Conservation (phyloP, 768 basidiomycete genomes). For the Lentinula sp. region DNA sequence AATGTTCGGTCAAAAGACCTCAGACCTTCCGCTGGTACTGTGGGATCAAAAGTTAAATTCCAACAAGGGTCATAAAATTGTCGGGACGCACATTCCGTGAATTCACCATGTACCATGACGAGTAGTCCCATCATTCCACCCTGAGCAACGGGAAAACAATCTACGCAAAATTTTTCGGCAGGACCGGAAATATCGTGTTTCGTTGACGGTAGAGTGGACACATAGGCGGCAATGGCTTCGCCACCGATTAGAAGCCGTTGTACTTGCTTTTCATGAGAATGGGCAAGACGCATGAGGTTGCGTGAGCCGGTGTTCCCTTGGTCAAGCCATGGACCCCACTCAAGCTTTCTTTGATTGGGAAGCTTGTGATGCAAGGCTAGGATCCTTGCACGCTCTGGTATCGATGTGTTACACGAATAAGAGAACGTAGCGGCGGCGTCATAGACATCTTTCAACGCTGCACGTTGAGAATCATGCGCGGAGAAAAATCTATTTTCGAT, state of each 20-base stretch:
- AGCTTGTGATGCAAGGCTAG: slow-evolving; percentile 64
- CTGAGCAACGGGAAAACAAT: slow-evolving; percentile 73
- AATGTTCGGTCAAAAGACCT: slow-evolving; percentile 94
- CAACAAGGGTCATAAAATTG: neutral
- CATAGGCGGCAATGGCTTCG: slow-evolving; percentile 53
- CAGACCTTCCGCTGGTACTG: slow-evolving; percentile 69
- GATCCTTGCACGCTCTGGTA: slow-evolving; percentile 72
- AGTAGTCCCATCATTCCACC: slow-evolving; percentile 60
- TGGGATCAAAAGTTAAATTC: neutral
- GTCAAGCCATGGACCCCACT: slow-evolving; percentile 68
- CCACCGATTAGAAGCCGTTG: slow-evolving; percentile 68
- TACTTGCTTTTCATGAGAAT: slow-evolving; percentile 55
- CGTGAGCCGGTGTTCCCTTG: slow-evolving; percentile 59
- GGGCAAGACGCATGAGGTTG: slow-evolving; percentile 66
- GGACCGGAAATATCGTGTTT: slow-evolving; percentile 78
- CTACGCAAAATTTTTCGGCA: slow-evolving; percentile 80
- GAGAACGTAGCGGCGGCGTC: slow-evolving; percentile 88
- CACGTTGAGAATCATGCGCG: slow-evolving; percentile 73
- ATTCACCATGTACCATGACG: slow-evolving; percentile 82
- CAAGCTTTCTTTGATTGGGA: slow-evolving; percentile 80
- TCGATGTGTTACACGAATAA: slow-evolving; percentile 76
- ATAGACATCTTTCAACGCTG: slow-evolving; percentile 65
- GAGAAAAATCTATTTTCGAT: slow-evolving; percentile 65
- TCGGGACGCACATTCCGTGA: slow-evolving; percentile 69
- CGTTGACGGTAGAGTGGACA: slow-evolving; percentile 66